These are phyloP conservation scores for Talaromyces thailandensis DNA, from an alignment of 495 filamentous ascomycete species.

Conservation along the genomic window DNA sequence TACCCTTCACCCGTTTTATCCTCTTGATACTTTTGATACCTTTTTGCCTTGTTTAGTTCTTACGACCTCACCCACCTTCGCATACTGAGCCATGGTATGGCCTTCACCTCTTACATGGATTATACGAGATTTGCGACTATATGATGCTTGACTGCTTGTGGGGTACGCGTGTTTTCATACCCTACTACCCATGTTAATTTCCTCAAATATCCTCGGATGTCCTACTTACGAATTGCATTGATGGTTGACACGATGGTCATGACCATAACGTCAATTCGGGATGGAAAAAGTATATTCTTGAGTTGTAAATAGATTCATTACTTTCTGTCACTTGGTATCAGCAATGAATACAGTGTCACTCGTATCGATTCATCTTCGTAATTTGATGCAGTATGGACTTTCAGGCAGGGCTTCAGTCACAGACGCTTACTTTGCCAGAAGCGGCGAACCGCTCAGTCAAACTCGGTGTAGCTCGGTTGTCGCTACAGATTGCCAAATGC, in stretches of 20 bases:
- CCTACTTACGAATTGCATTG: neutral
- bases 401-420: neutral
- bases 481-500: neutral
- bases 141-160: neutral
- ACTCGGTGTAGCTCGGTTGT: neutral
- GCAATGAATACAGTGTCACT: conserved; percentile 8
- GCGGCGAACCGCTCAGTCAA: neutral
- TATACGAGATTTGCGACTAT: neutral
- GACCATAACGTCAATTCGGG: neutral
- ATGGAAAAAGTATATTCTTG: conserved; percentile 3
- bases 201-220: neutral
- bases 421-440: neutral
- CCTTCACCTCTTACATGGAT: neutral
- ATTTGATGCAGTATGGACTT: neutral
- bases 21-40: neutral
- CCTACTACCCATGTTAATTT: neutral
- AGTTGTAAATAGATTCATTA: conserved; percentile 7
- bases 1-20: neutral
- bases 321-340: neutral
- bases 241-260: neutral
- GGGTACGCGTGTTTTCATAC: neutral
- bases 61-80: neutral
- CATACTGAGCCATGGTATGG: neutral
- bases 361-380: neutral
- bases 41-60: neutral